A percentile compares a stretch with the other conserved stretches of the same genome.
Evolutionary conservation across 306 rosid genomes (phyloP).

Genomic region (Crataegus laevigata): DNA sequence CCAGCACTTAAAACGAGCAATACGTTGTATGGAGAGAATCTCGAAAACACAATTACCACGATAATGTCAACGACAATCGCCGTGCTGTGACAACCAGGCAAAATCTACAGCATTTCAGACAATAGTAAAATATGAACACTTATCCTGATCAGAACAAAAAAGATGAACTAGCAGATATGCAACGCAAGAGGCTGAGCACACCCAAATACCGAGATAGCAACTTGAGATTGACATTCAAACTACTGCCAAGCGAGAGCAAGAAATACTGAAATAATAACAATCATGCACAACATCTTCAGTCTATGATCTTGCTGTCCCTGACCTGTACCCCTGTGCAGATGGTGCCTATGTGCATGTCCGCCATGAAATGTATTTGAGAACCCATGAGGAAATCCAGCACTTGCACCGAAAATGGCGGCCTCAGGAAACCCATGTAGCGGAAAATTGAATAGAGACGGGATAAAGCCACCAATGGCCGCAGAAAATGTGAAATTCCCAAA

Average conservation of each 20-base stretch:
- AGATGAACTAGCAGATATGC: slow-evolving; percentile 25
- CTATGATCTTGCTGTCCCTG: slow-evolving; percentile 64
- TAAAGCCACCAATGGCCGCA: slow-evolving; percentile 71
- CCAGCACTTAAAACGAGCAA: not conserved
- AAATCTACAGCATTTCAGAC: not conserved
- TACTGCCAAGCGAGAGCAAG: slow-evolving; percentile 68
- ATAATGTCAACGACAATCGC: slow-evolving; percentile 9
- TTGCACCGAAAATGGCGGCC: slow-evolving; percentile 49
- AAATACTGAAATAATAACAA: slow-evolving; percentile 45
- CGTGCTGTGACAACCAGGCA: slow-evolving; percentile 4
- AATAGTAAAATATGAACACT: slow-evolving; percentile 31
- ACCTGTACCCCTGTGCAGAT: slow-evolving; percentile 25
- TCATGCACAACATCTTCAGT: slow-evolving; percentile 56
- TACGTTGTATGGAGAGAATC: not conserved
- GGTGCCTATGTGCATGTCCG: slow-evolving; percentile 43
- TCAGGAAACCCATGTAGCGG: slow-evolving; percentile 63
- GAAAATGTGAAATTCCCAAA: slow-evolving; percentile 76
- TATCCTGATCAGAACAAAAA: not conserved
- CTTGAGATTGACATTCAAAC: slow-evolving; percentile 8
- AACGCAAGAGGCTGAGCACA: slow-evolving; percentile 4
- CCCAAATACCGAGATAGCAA: slow-evolving; percentile 3
- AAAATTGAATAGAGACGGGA: slow-evolving; percentile 64
- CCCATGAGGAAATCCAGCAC: slow-evolving; percentile 51
- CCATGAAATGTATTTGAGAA: slow-evolving; percentile 58
- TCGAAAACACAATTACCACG: slow-evolving; percentile 4